Conservation (phyloP, 495 filamentous ascomycete species). For the Podospora fimiseda region DNA sequence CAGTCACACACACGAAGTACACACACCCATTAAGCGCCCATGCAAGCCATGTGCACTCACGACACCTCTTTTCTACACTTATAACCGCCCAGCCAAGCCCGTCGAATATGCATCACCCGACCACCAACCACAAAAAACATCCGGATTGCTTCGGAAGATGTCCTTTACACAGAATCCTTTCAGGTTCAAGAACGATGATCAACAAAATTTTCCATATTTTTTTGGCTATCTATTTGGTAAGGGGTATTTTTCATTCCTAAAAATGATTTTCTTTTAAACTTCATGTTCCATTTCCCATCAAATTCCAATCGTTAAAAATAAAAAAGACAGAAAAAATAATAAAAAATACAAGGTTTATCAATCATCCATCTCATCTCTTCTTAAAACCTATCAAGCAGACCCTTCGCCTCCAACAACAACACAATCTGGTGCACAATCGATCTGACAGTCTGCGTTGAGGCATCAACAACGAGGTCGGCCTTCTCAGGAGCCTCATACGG, state of each 20-base stretch:
- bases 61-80: not conserved
- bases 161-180: too few species aligned
- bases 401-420: conserved; percentile 80
- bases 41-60: not conserved
- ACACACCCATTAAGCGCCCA: not conserved
- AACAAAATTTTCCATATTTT: too few species aligned
- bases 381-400: conserved; percentile 62
- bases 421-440: conserved; percentile 96
- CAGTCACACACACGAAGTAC: not conserved
- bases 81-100: not conserved
- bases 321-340: not conserved
- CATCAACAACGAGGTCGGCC: conserved; percentile 77
- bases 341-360: not conserved
- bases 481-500: conserved; percentile 85
- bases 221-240: too few species aligned
- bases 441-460: conserved; percentile 78
- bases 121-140: too few species aligned
- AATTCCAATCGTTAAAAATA: not conserved
- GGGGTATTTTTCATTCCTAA: not conserved
- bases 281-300: not conserved
- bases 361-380: not conserved
- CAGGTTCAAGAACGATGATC: too few species aligned
- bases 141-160: too few species aligned
- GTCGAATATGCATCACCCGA: not conserved
- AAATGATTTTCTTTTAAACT: not conserved